A percentile compares a stretch with the other conserved stretches of the same genome.
Conservation (phyloP, 164 flowering plant genomes). For the Pachysandra terminalis region DNA sequence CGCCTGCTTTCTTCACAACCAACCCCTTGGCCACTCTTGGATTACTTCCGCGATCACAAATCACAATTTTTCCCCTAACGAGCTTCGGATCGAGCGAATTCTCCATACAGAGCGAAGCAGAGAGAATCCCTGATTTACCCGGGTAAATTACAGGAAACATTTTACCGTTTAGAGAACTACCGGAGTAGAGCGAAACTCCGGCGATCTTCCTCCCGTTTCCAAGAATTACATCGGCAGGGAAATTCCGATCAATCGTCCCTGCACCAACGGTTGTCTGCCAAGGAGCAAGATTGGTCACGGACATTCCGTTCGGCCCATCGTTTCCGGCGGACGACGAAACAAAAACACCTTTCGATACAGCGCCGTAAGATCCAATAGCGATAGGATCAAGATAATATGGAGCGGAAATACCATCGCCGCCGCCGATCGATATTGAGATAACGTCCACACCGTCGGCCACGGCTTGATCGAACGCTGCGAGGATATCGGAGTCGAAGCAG, state of each 20-base stretch:
- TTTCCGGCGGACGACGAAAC: conserved; percentile 33
- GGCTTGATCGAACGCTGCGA: conserved; percentile 5
- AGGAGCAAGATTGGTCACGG: conserved; percentile 23
- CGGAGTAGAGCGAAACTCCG: conserved; percentile 15
- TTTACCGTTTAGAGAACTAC: conserved; percentile 3
- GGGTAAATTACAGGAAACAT: conserved; percentile 15
- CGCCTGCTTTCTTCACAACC: background rate
- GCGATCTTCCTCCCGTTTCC: conserved; percentile 17
- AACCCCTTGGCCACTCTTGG: background rate
- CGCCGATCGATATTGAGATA: conserved; percentile 5
- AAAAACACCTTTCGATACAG: conserved; percentile 21
- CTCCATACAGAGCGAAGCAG: conserved; percentile 7
- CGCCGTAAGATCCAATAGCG: conserved; percentile 25
- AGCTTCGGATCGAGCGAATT: background rate
- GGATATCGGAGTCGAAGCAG: conserved; percentile 4
- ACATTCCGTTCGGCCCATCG: conserved; percentile 18
- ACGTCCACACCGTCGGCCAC: conserved; percentile 9
- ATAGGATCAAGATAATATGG: conserved; percentile 19
- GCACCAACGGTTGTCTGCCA: conserved; percentile 30
- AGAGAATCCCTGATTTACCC: conserved; percentile 18
- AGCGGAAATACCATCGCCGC: background rate
- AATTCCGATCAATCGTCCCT: conserved; percentile 26
- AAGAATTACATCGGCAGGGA: conserved; percentile 21
- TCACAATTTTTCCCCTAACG: background rate
- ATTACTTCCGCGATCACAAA: background rate